These are phyloP conservation scores for Fusarium incarnatum DNA, from an alignment of 2,329 filamentous ascomycete species.

Conservation along the genomic window DNA sequence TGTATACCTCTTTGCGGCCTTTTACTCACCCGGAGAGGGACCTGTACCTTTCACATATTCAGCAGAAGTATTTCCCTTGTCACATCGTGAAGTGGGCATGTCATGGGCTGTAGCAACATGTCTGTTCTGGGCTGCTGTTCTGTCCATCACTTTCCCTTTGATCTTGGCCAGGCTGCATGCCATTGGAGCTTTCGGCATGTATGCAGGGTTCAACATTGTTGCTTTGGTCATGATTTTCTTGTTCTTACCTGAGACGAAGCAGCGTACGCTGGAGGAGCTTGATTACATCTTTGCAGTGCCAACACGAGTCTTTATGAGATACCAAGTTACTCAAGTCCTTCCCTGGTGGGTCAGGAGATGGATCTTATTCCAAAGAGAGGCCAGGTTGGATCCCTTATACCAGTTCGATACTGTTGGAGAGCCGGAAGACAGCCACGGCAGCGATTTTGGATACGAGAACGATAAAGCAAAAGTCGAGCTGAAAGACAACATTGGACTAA, in stretches of 20 bases:
- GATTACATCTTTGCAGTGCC: conserved; percentile 72
- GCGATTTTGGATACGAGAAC: conserved; percentile 50
- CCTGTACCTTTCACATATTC: conserved; percentile 76
- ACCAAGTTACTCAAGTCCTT: conserved; percentile 66
- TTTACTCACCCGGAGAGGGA: conserved; percentile 68
- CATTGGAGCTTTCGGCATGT: conserved; percentile 65
- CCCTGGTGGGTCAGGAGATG: conserved; percentile 72
- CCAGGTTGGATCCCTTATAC: conserved; percentile 57
- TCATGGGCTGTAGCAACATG: conserved; percentile 75
- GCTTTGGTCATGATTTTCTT: conserved; percentile 68
- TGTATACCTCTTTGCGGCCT: conserved; percentile 66
- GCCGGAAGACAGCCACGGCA: conserved; percentile 48
- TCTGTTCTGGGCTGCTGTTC: conserved; percentile 68
- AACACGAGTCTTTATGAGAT: conserved; percentile 66
- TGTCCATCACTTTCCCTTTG: conserved; percentile 72
- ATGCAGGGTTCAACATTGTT: conserved; percentile 66
- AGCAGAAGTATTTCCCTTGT: conserved; percentile 77
- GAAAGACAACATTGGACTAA: conserved; percentile 52
- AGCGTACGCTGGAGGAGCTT: conserved; percentile 64
- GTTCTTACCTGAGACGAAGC: conserved; percentile 70
- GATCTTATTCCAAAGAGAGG: conserved; percentile 62
- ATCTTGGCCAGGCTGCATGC: conserved; percentile 61
- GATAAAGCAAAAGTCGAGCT: conserved; percentile 56
- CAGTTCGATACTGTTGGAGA: conserved; percentile 53
- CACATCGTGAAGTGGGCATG: conserved; percentile 79